Evolutionary conservation across 257 asterid species (phyloP).

Genomic region (Primulina eburnea): DNA sequence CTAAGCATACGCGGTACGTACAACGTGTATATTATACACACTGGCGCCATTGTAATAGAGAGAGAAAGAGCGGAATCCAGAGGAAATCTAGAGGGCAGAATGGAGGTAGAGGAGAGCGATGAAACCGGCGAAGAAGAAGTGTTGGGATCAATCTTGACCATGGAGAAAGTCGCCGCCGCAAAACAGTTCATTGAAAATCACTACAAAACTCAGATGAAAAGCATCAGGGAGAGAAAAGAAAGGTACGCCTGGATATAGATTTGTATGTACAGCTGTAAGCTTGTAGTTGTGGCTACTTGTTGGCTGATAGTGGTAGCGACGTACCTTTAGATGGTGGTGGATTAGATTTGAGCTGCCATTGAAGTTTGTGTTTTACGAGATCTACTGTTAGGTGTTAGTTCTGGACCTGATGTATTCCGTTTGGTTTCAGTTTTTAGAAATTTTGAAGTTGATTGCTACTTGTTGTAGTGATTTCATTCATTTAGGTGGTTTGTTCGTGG

Average conservation of each 20-base stretch:
- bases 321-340: background rate
- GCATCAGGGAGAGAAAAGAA: slow-evolving; percentile 44
- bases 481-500: no score
- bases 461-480: no score
- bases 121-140: slow-evolving; percentile 31
- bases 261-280: background rate
- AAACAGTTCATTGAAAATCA: slow-evolving; percentile 59
- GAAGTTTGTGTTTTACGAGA: background rate
- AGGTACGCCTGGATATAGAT: slow-evolving; percentile 25
- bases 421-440: no score
- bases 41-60: background rate
- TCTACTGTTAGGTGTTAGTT: background rate
- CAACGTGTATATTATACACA: no score
- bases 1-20: no score
- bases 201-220: slow-evolving; percentile 51
- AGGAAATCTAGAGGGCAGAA: background rate
- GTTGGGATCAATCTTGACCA: slow-evolving; percentile 51
- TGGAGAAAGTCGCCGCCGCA: slow-evolving; percentile 64
- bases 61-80: background rate
- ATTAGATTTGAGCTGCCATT: no score
- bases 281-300: background rate
- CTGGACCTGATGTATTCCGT: background rate
- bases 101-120: background rate
- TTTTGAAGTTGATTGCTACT: no score
- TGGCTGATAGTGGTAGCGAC: background rate